Conservation (phyloP, 495 filamentous ascomycete genomes). For the Podospora sp. region DNA sequence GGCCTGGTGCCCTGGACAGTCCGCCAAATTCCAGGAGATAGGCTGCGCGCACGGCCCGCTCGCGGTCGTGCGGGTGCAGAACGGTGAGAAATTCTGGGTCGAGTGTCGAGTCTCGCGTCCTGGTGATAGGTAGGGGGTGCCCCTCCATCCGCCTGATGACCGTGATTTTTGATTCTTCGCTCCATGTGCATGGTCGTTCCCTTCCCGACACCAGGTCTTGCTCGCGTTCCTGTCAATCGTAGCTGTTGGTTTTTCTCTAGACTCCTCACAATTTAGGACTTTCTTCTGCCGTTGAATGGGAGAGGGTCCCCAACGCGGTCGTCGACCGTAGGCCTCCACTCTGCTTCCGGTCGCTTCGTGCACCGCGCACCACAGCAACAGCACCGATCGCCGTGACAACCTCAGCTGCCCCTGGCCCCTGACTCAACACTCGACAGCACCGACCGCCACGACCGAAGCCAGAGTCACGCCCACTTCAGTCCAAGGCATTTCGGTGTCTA, state of each 20-base stretch:
- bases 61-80: conserved; percentile 1
- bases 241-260: background rate
- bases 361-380: background rate
- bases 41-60: conserved; percentile 24
- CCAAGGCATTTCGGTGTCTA: background rate
- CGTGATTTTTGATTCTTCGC: background rate
- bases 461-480: background rate
- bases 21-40: conserved; percentile 18
- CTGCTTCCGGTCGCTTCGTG: background rate
- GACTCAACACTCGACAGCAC: background rate
- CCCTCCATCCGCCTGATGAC: background rate
- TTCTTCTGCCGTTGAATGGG: background rate
- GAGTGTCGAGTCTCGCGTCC: conserved; percentile 18
- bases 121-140: conserved; percentile 16
- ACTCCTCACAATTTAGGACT: background rate
- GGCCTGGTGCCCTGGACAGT: conserved; percentile 14
- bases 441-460: background rate
- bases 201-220: background rate
- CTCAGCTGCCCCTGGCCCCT: background rate
- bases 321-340: background rate
- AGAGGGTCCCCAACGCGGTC: background rate
- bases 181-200: background rate
- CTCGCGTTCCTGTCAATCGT: background rate
- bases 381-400: background rate
- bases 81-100: conserved; percentile 17